phyloP scores from a whole-genome alignment of 2,329 filamentous ascomycete species.

The Phyllosticta paracitricarpa region DNA sequence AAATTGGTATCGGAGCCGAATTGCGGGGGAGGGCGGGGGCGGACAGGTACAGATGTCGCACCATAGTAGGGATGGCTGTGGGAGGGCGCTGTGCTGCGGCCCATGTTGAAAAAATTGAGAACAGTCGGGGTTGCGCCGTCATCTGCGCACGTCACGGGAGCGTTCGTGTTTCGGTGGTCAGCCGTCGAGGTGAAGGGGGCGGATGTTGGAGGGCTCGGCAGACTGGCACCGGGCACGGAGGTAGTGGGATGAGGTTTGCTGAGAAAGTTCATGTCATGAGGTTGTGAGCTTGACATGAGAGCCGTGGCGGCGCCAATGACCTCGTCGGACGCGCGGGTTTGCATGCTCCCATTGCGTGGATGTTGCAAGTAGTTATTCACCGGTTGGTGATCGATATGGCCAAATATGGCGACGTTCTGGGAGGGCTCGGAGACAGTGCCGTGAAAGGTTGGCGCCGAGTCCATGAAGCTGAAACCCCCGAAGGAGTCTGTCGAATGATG shows the following conservation, averaged over 20 bases:
- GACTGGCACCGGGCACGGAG: background rate
- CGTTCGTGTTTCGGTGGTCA: background rate
- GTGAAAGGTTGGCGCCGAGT: conserved; percentile 2
- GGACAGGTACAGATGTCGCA: background rate
- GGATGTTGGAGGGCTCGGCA: conserved; percentile 8
- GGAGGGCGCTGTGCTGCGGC: background rate
- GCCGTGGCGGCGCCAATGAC: conserved; percentile 9
- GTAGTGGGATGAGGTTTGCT: background rate
- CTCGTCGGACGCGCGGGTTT: conserved; percentile 1
- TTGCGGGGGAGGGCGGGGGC: background rate
- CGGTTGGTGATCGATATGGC: background rate
- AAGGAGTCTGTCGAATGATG: background rate
- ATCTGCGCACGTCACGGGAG: background rate
- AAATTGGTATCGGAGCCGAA: conserved; percentile 9
- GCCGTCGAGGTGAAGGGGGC: conserved; percentile 6
- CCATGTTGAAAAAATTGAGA: conserved; percentile 3
- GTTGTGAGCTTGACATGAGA: conserved; percentile 5
- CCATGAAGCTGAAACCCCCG: conserved; percentile 1
- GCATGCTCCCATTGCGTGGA: background rate
- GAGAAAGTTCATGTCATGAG: background rate
- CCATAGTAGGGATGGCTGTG: background rate
- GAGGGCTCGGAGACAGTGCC: conserved; percentile 1
- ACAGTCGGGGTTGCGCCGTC: background rate
- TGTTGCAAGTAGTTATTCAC: background rate
- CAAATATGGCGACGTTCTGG: background rate